phyloP scores from a whole-genome alignment of 2,329 filamentous ascomycete species.

The Emmonsiellopsis sp. region DNA sequence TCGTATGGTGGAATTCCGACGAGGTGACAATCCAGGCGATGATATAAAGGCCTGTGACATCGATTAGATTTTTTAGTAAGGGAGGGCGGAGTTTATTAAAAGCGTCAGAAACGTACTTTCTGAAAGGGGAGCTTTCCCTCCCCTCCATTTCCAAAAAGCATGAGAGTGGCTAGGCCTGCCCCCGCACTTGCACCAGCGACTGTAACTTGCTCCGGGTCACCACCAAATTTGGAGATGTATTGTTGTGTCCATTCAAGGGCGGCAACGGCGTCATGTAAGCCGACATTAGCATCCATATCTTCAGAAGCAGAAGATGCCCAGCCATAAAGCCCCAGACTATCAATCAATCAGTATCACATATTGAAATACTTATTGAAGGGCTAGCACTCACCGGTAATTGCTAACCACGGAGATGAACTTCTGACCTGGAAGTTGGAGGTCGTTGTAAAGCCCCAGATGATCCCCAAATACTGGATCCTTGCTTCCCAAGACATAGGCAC shows the following conservation, averaged over 20 bases:
- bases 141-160: slow-evolving; percentile 1
- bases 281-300: slow-evolving; percentile 7
- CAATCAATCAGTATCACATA: neutral
- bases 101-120: neutral
- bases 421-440: neutral
- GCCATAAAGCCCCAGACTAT: slow-evolving; percentile 8
- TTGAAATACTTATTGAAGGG: neutral
- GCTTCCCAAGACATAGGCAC: slow-evolving; percentile 4
- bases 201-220: slow-evolving; percentile 7
- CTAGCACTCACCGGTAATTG: slow-evolving; percentile 7
- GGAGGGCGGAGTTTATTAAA: neutral
- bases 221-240: slow-evolving; percentile 9
- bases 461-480: slow-evolving; percentile 3
- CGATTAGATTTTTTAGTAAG: neutral
- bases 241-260: slow-evolving; percentile 8
- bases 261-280: slow-evolving; percentile 5
- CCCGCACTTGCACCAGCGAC: slow-evolving; percentile 6
- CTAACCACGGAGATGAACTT: slow-evolving; percentile 9
- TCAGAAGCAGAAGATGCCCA: slow-evolving; percentile 4
- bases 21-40: slow-evolving; percentile 7
- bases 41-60: slow-evolving; percentile 7
- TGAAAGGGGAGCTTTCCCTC: slow-evolving; percentile 1
- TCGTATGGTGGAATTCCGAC: slow-evolving; percentile 1
- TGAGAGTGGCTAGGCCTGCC: slow-evolving; percentile 4
- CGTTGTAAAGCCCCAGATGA: slow-evolving; percentile 5